These are phyloP conservation scores for Ascocoryne sarcoides DNA, from an alignment of 2,329 filamentous ascomycete genomes.

Conservation along the genomic window DNA sequence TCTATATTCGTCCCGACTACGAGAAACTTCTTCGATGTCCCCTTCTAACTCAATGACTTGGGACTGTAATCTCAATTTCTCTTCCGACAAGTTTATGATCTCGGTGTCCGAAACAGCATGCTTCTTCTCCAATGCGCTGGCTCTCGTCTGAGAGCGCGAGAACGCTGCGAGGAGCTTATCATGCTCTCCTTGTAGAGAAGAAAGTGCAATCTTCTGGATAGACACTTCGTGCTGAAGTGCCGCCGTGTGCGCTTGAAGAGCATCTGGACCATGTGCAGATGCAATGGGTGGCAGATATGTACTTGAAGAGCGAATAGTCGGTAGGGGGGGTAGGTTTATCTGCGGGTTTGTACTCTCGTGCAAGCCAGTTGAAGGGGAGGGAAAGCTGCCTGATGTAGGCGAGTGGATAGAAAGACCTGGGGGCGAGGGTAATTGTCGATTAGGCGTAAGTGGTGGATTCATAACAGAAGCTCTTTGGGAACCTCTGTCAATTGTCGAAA, in stretches of 20 bases:
- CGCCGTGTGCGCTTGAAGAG: slow-evolving; percentile 24
- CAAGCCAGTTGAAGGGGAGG: slow-evolving; percentile 21
- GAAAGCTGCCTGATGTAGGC: slow-evolving; percentile 24
- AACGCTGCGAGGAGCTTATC: slow-evolving; percentile 42
- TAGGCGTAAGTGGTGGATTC: slow-evolving; percentile 25
- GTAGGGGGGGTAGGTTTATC: slow-evolving; percentile 14
- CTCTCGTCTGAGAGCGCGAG: slow-evolving; percentile 40
- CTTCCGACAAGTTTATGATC: slow-evolving; percentile 41
- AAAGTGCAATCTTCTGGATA: slow-evolving; percentile 42
- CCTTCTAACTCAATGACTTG: slow-evolving; percentile 39
- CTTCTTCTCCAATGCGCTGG: slow-evolving; percentile 42
- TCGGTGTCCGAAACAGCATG: slow-evolving; percentile 40
- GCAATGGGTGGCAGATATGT: slow-evolving; percentile 21
- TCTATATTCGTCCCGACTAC: slow-evolving; percentile 37
- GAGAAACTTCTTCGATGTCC: slow-evolving; percentile 39
- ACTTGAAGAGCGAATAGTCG: slow-evolving; percentile 11
- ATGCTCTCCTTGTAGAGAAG: slow-evolving; percentile 46
- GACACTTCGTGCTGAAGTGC: slow-evolving; percentile 44
- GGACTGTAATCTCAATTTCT: slow-evolving; percentile 39
- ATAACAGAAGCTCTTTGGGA: slow-evolving; percentile 18
- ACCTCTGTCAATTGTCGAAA: slow-evolving; percentile 9
- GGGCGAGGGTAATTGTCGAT: slow-evolving; percentile 26
- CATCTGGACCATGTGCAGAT: slow-evolving; percentile 18
- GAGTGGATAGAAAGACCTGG: slow-evolving; percentile 24
- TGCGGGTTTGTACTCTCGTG: slow-evolving; percentile 14